Evolutionary conservation across 208 protist genomes (phyloP).

Genomic region (Wallacemonas sp.): DNA sequence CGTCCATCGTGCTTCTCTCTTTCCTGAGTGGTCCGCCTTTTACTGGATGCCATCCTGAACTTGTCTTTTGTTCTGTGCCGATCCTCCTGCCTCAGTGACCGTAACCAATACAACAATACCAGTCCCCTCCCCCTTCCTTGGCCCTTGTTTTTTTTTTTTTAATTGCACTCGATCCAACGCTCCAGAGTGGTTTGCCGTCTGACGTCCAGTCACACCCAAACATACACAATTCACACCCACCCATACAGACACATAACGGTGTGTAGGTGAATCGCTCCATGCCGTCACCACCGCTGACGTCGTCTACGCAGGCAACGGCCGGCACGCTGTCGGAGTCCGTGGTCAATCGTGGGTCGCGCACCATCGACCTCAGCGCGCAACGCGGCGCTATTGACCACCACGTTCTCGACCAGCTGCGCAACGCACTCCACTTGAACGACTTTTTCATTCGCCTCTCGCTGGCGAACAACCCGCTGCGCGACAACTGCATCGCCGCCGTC

Average conservation of each 20-base stretch:
- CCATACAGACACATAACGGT: too few species aligned
- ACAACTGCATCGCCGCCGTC: slow-evolving; percentile 62
- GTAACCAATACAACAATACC: too few species aligned
- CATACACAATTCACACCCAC: too few species aligned
- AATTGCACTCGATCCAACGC: too few species aligned
- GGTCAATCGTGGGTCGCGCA: slow-evolving; percentile 22
- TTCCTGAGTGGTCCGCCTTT: too few species aligned
- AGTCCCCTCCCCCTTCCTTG: too few species aligned
- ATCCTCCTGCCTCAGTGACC: too few species aligned
- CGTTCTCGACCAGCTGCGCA: slow-evolving; percentile 55
- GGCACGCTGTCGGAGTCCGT: slow-evolving; percentile 18
- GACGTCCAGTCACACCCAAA: too few species aligned
- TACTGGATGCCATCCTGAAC: not conserved
- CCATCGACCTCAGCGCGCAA: slow-evolving; percentile 76
- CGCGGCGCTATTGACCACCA: slow-evolving; percentile 40
- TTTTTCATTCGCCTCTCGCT: slow-evolving; percentile 57
- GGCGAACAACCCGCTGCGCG: slow-evolving; percentile 56
- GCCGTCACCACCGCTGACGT: not conserved
- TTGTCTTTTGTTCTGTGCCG: too few species aligned
- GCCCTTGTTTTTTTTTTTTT: too few species aligned
- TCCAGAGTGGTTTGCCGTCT: too few species aligned
- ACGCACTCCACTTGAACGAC: slow-evolving; percentile 51
- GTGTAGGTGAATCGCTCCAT: not conserved
- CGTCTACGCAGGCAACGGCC: not conserved
- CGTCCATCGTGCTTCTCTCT: too few species aligned